Base-by-base conservation (phyloP, 2,329 filamentous ascomycete species). In the Fusarium scirpi region DNA sequence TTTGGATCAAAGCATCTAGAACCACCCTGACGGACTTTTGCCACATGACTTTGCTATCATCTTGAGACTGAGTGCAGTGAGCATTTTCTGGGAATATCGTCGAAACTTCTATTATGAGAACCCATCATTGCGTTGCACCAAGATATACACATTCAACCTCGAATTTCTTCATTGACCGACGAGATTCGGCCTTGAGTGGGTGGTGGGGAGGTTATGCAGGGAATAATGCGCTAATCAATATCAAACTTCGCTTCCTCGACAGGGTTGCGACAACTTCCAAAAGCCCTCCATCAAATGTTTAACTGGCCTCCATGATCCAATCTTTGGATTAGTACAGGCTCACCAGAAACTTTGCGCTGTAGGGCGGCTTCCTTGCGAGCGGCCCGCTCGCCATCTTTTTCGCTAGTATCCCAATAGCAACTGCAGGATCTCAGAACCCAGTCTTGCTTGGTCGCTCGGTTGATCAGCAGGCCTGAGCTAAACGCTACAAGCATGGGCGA, bases 401-500 rank as follows among this genome's bases (percentile, higher is more conserved):
- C 41, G 46, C 67, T 72, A 72, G 59, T 46, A 68, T 54, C 54
- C 58, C 63, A 72, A 72, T 55, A 49, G 55, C 48, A 54, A 62
- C 47, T 72, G 62, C 65, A 70, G 58, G 69, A 60, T 58, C 65
- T 72, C 32, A 65, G 56, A 66, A 48, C 49, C 51, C 54, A 58
- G 67, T 60, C 58, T 46, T 62, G 49, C 49, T 45, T 53, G 51
- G 49, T 59, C 62, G 43, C 45, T 49, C 62, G 54, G 40, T 64
- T 64, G 67, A 47, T 68, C 59, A 69, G 55, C 44, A 49, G 62
- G 55, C 44, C 47, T 18, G 51, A 58, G 29, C 49, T 62, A 68
- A 64, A 63, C 51, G 61, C 66, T 75, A 69, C 72, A 71, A 54
- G 68, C 67, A 69, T 66, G 69, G 71, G 49, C 62, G 62, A 76